These are phyloP conservation scores for Microcyclospora pomicola DNA, from an alignment of 2,329 filamentous ascomycete species.

Conservation along the genomic window DNA sequence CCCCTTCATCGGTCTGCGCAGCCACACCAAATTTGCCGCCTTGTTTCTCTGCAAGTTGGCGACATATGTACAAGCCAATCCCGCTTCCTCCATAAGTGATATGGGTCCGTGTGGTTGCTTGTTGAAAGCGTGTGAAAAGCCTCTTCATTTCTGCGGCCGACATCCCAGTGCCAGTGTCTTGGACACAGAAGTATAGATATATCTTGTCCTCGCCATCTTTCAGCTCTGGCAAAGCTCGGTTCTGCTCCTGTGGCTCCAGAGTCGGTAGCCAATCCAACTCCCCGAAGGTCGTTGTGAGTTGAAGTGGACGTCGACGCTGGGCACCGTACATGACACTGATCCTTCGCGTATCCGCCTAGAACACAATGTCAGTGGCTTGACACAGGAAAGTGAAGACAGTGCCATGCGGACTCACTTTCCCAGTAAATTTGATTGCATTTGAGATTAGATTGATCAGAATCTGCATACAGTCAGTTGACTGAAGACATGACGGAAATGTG, in stretches of 20 bases:
- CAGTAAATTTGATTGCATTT: constrained; percentile 29
- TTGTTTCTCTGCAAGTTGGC: constrained; percentile 52
- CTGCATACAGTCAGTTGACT: constrained; percentile 16
- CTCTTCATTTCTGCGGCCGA: constrained; percentile 24
- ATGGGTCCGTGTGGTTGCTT: constrained; percentile 53
- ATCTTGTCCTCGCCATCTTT: constrained; percentile 16
- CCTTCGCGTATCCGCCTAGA: not conserved
- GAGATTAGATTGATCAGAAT: constrained; percentile 25
- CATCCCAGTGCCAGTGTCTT: constrained; percentile 29
- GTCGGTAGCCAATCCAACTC: constrained; percentile 5
- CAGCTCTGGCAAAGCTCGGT: constrained; percentile 1
- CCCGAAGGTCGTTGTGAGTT: constrained; percentile 4
- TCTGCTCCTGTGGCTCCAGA: constrained; percentile 1
- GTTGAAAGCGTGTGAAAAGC: constrained; percentile 56
- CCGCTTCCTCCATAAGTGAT: constrained; percentile 60
- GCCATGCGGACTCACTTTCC: no score
- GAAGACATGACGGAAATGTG: no score
- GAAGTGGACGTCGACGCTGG: not conserved
- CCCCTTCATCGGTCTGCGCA: constrained; percentile 44
- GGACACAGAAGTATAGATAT: constrained; percentile 19
- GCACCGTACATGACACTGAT: constrained; percentile 5
- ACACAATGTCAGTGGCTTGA: no score
- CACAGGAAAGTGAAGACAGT: no score
- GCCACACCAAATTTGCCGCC: constrained; percentile 56
- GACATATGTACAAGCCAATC: constrained; percentile 55